Conservation (phyloP, 1,284 basidiomycete species). For the Trametes hirsuta region DNA sequence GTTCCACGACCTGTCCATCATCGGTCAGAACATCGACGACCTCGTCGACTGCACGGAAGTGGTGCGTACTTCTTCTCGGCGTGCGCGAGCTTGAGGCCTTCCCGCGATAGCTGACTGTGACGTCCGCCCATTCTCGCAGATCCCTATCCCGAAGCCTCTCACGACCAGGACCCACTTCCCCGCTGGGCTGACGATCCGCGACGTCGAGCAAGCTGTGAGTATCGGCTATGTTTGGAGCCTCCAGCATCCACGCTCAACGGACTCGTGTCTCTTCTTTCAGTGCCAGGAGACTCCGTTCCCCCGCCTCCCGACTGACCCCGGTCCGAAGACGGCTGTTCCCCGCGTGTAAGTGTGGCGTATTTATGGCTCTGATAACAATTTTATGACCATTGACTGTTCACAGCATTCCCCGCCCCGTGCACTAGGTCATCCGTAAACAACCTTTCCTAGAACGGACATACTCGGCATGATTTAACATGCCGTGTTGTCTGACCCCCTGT, state of each 20-base stretch:
- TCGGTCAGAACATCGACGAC: conserved; percentile 24
- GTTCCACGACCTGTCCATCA: conserved; percentile 19
- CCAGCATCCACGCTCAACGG: not conserved
- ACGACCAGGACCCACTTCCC: conserved; percentile 9
- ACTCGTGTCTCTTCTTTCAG: not conserved
- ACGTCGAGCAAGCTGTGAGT: conserved; percentile 27
- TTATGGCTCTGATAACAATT: too few species aligned
- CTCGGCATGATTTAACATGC: not conserved
- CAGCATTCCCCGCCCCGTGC: not conserved
- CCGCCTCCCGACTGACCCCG: conserved; percentile 15
- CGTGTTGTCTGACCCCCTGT: not conserved
- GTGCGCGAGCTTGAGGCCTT: not conserved
- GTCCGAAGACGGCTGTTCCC: conserved; percentile 17
- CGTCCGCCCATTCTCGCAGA: not conserved
- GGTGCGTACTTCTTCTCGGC: conserved; percentile 6
- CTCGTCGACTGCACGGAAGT: conserved; percentile 30
- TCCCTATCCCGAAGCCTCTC: conserved; percentile 9
- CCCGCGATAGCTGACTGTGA: not conserved
- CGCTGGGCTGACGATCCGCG: conserved; percentile 10
- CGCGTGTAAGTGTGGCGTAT: conserved; percentile 1
- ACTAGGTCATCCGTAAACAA: not conserved
- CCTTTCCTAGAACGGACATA: too few species aligned
- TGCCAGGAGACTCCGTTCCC: conserved; percentile 19
- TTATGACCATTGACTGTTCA: not conserved
- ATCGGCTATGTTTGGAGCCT: too few species aligned